Percentiles rank a stretch among this genome's conserved stretches.
Conservation (phyloP, 768 basidiomycete genomes). For the Botryobasidium botryosum region DNA sequence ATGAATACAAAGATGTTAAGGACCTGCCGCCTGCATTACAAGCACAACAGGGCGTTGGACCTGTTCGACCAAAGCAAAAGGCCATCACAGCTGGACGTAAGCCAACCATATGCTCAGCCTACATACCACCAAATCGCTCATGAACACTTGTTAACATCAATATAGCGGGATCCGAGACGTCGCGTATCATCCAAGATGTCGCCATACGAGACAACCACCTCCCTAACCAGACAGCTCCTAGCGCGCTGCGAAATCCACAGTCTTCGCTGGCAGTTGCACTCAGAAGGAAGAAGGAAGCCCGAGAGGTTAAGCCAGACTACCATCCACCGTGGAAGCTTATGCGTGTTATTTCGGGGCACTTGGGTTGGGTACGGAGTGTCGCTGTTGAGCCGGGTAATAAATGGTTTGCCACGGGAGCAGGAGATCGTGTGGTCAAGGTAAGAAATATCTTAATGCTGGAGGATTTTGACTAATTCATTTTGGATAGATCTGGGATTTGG, state of each 20-base stretch:
- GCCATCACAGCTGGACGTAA: conserved; percentile 56
- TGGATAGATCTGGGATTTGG: conserved; percentile 84
- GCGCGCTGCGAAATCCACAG: conserved; percentile 32
- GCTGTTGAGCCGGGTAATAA: conserved; percentile 96
- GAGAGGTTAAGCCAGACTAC: conserved; percentile 88
- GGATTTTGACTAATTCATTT: neutral
- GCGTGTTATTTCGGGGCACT: conserved; percentile 92
- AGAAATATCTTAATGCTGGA: neutral
- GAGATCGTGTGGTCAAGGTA: conserved; percentile 86
- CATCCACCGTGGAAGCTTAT: conserved; percentile 93
- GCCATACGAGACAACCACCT: conserved; percentile 30
- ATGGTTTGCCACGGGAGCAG: conserved; percentile 98
- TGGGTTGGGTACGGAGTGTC: conserved; percentile 93
- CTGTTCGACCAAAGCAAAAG: conserved; percentile 56
- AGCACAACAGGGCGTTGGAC: conserved; percentile 55
- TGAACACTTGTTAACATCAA: too few relatives aligned
- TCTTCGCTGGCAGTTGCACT: conserved; percentile 77
- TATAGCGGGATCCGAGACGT: conserved; percentile 31
- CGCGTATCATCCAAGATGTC: conserved; percentile 49
- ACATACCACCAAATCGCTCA: too few relatives aligned
- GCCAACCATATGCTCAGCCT: too few relatives aligned
- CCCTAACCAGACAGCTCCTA: conserved; percentile 23
- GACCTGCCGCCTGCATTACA: conserved; percentile 67
- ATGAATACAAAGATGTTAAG: conserved; percentile 80
- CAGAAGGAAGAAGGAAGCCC: conserved; percentile 79